Base-by-base conservation (phyloP, 192 early-diverging fungal species). In the Coemansia sp. region DNA sequence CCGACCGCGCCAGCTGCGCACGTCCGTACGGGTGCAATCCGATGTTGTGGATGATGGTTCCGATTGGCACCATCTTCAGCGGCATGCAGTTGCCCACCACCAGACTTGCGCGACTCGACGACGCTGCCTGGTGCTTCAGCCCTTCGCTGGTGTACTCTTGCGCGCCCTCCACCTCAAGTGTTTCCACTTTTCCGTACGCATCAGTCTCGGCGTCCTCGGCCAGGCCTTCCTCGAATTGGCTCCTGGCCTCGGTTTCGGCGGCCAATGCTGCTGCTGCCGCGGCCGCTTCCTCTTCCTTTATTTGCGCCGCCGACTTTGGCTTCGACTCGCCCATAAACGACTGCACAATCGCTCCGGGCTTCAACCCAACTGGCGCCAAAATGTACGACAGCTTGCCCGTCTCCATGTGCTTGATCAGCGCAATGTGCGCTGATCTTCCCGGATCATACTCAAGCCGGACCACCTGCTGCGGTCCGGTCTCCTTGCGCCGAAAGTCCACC, bases 361-460 rank as follows among this genome's bases (percentile, higher is more conserved):
- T 84, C 20, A 96, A 64, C 38, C 86, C 88, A 23, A 87, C 81
- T 22, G 91, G 89, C 5, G 93, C 89, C 64, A 97, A 81, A 52
- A 98, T 92, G 71, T 97, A 98, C 46, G 86, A 88, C 64, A 89
- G 84, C 63, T 87, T 85, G 64, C 87, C 88, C 22, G 89, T 93
- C 19, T 82, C 76, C 59, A 90, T 82, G 69, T 93, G 86, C 50
- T 86, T 85, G 67, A 98, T 84, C 68, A 98, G 75, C 11, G 91
- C 90, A 56, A 98, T 87, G 68, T 91, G 90, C 14, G 89, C 94
- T 36, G 85, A 87, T 15, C 96, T 82, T 65, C 94, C 93, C 31
- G 96, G 96, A 70, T 98, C 96, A 66, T 95, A 93, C 78, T 98
- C 96, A 25, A 95, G 78, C n/a, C 96, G 85, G 47, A 93, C 78